Evolutionary conservation across 2,329 filamentous ascomycete genomes (phyloP).

Genomic region (Phaeosphaeriaceae sp.): DNA sequence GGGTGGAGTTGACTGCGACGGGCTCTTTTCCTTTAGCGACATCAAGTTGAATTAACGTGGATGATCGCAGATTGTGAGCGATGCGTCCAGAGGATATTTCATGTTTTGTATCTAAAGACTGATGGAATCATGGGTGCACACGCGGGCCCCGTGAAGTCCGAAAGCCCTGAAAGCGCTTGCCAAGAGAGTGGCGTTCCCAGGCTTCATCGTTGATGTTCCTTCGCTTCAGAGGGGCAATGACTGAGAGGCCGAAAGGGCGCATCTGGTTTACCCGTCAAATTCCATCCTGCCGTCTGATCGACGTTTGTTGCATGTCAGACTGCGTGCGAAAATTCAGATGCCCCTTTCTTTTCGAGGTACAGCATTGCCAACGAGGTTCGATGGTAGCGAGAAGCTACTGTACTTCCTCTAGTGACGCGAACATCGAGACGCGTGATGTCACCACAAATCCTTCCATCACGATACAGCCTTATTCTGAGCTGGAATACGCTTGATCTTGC

Average conservation of each 20-base stretch:
- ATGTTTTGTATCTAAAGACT: background rate
- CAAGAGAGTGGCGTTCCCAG: background rate
- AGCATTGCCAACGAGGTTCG: too few species aligned
- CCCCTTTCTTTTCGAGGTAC: too few species aligned
- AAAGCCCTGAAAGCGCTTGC: background rate
- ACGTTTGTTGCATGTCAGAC: too few species aligned
- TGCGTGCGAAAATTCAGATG: too few species aligned
- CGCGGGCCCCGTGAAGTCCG: background rate
- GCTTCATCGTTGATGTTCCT: background rate
- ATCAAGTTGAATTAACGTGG: constrained; percentile 10
- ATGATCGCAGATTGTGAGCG: background rate
- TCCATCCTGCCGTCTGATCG: too few species aligned
- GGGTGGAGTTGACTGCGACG: constrained; percentile 7
- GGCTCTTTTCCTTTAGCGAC: constrained; percentile 13
- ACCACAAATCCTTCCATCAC: too few species aligned
- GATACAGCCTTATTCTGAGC: too few species aligned
- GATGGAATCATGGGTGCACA: background rate
- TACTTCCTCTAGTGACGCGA: background rate
- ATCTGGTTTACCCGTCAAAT: too few species aligned
- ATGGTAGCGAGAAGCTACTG: too few species aligned
- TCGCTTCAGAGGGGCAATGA: background rate
- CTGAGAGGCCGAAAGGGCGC: too few species aligned
- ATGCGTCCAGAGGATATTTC: background rate
- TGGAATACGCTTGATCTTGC: too few species aligned
- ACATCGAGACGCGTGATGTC: background rate